phyloP scores from a whole-genome alignment of 2,329 filamentous ascomycete species.

The Fusarium anguioides region DNA sequence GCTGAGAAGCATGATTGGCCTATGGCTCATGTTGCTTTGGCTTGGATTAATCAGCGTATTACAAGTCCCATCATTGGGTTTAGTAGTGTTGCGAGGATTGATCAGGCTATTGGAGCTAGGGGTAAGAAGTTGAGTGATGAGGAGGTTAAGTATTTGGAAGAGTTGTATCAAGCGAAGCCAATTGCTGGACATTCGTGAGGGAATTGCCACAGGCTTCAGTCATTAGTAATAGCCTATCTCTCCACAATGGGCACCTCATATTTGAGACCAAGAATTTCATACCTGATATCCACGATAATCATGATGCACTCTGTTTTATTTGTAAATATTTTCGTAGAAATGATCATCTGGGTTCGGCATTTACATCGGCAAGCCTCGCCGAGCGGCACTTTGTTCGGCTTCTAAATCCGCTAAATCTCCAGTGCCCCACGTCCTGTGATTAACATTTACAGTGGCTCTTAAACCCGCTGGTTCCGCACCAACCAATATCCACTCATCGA shows the following conservation, averaged over 20 bases:
- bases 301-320: too few species aligned
- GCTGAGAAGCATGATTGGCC: conserved; percentile 19
- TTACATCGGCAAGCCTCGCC: conserved; percentile 11
- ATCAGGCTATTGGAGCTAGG: conserved; percentile 24
- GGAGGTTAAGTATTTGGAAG: conserved; percentile 25
- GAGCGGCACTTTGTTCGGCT: conserved; percentile 18
- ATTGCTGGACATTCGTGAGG: conserved; percentile 13
- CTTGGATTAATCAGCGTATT: conserved; percentile 25
- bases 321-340: neutral
- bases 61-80: conserved; percentile 33
- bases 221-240: too few species aligned
- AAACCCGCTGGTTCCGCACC: neutral
- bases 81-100: conserved; percentile 33
- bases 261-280: too few species aligned
- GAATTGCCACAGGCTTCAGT: accelerated
- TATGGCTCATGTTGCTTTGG: conserved; percentile 34
- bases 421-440: neutral
- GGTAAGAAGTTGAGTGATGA: conserved; percentile 18
- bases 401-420: neutral
- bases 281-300: neutral
- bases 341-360: neutral
- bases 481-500: neutral
- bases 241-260: too few species aligned
- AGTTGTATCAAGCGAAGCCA: conserved; percentile 30
- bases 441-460: neutral